Evolutionary conservation across 305 asterid genomes (phyloP).

Genomic region (Fraxinus ornus): DNA sequence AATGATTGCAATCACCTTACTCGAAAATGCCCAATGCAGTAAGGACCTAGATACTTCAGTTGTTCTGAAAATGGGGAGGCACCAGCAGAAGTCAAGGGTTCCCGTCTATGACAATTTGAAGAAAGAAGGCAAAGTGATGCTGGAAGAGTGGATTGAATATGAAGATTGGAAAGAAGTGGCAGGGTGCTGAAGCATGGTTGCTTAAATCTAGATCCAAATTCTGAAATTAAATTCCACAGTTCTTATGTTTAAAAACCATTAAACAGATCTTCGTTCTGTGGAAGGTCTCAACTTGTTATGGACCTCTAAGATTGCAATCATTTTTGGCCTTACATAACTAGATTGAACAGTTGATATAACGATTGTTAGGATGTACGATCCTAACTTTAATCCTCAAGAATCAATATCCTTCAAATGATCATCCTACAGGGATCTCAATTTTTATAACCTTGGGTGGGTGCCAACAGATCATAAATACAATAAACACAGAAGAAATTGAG

Average conservation of each 20-base stretch:
- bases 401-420: not conserved
- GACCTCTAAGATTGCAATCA: not conserved
- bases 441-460: not conserved
- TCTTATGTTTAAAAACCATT: not conserved
- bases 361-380: not conserved
- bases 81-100: not conserved
- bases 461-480: not conserved
- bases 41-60: not conserved
- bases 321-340: not conserved
- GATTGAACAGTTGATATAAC: not conserved
- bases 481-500: not conserved
- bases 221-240: not conserved
- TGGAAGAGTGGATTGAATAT: not conserved
- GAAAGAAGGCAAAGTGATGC: not conserved
- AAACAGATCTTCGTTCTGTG: not conserved
- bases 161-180: not conserved
- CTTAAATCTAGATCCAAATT: not conserved
- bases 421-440: not conserved
- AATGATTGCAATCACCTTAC: not conserved
- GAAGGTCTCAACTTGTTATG: not conserved
- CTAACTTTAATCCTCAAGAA: not conserved
- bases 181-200: not conserved
- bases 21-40: not conserved
- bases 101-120: not conserved
- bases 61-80: not conserved